Evolutionary conservation across 192 early-diverging fungal genomes (phyloP), one percentile per base, ranked within the genome.

Genomic region (Backusella sp.): DNA sequence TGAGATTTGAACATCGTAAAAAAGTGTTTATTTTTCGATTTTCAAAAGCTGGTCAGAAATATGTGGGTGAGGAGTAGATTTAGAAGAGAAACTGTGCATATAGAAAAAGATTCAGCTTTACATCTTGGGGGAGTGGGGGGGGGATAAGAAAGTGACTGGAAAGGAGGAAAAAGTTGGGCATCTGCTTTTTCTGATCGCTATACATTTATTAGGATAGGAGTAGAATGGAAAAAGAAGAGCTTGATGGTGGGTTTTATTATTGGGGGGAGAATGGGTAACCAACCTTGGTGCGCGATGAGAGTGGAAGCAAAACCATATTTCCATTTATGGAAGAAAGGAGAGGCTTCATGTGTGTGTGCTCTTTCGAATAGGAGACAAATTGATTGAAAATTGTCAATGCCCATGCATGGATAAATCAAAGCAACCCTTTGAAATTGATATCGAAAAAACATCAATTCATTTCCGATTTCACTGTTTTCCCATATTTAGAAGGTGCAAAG

Each of bases 401-500:
- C 9, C 8, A 56, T 56, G 53, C 53, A 23, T 21, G n/a, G 21
- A 21, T 56, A 23, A 23, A 21, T 56, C 21, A 62, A 62, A 62
- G 9, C 4, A 9, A 26, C 21, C 26, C 9, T 62, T 62, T 62
- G 7, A 26, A 28, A 14, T 62, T 9, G 56, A 28, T 4, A 62
- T 62, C 56, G 11, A 26, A 62, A 28, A 62, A 62, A 28, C 23
- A 62, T 26, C 56, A 8, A 62, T 28, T 28, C 21, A 62, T 28
- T 62, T 62, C 46, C 56, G 56, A 62, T 62, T 26, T 12, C 23
- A 62, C 8, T 62, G 12, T 9, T 6, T 62, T 28, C 15, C 56
- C 56, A 62, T 62, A 28, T 62, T 62, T 62, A 62, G 56, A 62
- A 62, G 56, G 56, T 23, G 21, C 56, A 62, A 62, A 62, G 56